Percentiles rank a stretch among this genome's conserved stretches.
These are phyloP conservation scores for Sordariomycetes sp. DNA, from an alignment of 2,329 filamentous ascomycete genomes.

Conservation along the genomic window DNA sequence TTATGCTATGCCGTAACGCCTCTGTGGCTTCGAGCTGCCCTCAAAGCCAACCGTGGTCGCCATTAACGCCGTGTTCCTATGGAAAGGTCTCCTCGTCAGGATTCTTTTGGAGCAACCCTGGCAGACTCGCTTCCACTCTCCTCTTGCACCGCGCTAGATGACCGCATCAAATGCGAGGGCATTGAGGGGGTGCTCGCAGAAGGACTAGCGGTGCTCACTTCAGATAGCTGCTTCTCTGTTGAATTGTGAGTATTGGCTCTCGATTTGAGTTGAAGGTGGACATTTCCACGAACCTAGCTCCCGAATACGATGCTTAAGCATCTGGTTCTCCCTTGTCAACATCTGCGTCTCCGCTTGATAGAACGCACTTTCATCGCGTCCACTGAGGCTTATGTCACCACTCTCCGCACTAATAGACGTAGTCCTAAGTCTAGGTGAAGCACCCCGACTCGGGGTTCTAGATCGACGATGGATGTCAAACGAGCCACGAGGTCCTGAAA, in stretches of 20 bases:
- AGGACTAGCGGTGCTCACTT: constrained; percentile 22
- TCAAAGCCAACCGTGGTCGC: no score
- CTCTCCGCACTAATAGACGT: constrained; percentile 50
- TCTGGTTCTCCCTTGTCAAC: constrained; percentile 71
- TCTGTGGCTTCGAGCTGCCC: no score
- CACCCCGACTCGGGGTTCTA: constrained; percentile 48
- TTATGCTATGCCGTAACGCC: no score
- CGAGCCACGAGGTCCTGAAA: constrained; percentile 40
- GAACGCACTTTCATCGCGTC: constrained; percentile 66
- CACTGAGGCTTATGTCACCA: constrained; percentile 53
- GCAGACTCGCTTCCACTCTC: constrained; percentile 7
- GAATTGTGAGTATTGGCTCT: not conserved
- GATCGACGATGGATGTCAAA: constrained; percentile 47
- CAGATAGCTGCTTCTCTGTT: constrained; percentile 42
- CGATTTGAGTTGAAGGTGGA: not conserved
- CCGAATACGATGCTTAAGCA: constrained; percentile 65
- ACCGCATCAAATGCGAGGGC: constrained; percentile 37
- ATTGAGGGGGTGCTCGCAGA: constrained; percentile 34
- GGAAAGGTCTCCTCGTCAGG: not conserved
- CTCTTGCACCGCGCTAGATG: constrained; percentile 34
- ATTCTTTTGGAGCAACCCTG: not conserved
- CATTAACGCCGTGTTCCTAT: no score
- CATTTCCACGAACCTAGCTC: constrained; percentile 50
- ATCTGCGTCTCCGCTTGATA: constrained; percentile 78
- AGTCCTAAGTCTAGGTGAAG: constrained; percentile 46